Evolutionary conservation across 768 basidiomycete species (phyloP).

Genomic region (Suillus brevipes): DNA sequence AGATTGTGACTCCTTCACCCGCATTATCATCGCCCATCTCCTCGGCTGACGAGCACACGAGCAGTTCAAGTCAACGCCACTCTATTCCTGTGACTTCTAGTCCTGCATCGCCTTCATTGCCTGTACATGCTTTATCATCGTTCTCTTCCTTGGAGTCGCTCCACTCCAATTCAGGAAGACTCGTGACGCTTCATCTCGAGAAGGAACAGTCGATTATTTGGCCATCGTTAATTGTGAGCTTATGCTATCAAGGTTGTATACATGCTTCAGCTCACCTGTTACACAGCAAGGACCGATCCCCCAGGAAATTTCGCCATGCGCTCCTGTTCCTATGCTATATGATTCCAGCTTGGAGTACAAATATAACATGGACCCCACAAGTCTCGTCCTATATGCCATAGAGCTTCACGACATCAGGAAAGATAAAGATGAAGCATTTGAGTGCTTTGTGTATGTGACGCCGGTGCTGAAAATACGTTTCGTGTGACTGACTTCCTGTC

Average conservation of each 20-base stretch:
- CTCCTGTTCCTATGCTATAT: slow-evolving; percentile 53
- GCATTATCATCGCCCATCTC: slow-evolving; percentile 62
- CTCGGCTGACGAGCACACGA: slow-evolving; percentile 52
- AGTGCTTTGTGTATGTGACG: slow-evolving; percentile 69
- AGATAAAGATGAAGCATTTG: slow-evolving; percentile 76
- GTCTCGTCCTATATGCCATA: slow-evolving; percentile 67
- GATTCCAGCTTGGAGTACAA: slow-evolving; percentile 52
- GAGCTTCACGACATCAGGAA: slow-evolving; percentile 75
- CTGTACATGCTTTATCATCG: slow-evolving; percentile 61
- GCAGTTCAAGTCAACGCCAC: slow-evolving; percentile 15
- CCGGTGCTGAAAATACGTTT: background rate
- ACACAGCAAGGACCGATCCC: slow-evolving; percentile 55
- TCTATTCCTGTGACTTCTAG: slow-evolving; percentile 44
- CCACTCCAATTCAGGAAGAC: slow-evolving; percentile 58
- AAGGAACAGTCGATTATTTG: slow-evolving; percentile 79
- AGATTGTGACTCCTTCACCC: slow-evolving; percentile 53
- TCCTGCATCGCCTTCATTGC: slow-evolving; percentile 56
- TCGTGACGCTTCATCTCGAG: slow-evolving; percentile 78
- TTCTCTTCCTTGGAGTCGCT: slow-evolving; percentile 78
- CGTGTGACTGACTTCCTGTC: slow-evolving; percentile 6
- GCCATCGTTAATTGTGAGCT: slow-evolving; percentile 68
- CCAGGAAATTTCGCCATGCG: slow-evolving; percentile 53
- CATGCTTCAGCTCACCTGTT: background rate
- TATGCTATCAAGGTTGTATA: too few relatives aligned
- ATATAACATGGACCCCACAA: slow-evolving; percentile 88